phyloP scores from a whole-genome alignment of 2,329 filamentous ascomycete species.

The Ambrosiella beaveri region DNA sequence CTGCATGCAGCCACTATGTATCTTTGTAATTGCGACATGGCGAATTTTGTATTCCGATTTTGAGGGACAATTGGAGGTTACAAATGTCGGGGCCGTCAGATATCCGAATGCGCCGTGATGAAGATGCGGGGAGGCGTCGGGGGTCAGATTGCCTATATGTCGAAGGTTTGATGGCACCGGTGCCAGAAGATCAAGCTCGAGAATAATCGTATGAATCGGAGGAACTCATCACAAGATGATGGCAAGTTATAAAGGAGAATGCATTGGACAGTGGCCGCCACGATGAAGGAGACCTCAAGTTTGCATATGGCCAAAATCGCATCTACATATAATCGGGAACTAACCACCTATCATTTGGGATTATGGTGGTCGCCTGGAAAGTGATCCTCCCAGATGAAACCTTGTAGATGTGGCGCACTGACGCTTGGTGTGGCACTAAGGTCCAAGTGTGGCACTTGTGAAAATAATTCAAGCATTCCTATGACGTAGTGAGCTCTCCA shows the following conservation, averaged over 20 bases:
- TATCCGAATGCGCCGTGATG: background rate
- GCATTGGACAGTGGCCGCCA: no score
- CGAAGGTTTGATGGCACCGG: no score
- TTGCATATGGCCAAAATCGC: background rate
- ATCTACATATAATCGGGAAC: background rate
- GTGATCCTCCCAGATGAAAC: background rate
- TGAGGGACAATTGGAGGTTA: no score
- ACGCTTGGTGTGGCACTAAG: background rate
- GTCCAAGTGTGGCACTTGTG: background rate
- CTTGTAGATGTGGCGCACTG: background rate
- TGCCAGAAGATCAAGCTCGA: no score
- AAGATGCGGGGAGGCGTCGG: background rate
- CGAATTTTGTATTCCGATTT: no score
- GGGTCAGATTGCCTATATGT: background rate
- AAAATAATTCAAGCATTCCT: background rate
- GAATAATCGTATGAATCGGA: background rate
- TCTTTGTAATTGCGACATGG: slow-evolving; percentile 68
- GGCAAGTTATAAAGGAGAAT: background rate
- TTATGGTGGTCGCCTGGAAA: background rate
- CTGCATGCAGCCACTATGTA: slow-evolving; percentile 95
- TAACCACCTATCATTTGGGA: slow-evolving; percentile 1
- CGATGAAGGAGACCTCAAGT: no score
- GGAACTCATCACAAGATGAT: background rate
- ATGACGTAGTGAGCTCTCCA: background rate
- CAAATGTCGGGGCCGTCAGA: no score